Evolutionary conservation across 139 green algal genomes (phyloP).

Genomic region (Tetraselmis chui): DNA sequence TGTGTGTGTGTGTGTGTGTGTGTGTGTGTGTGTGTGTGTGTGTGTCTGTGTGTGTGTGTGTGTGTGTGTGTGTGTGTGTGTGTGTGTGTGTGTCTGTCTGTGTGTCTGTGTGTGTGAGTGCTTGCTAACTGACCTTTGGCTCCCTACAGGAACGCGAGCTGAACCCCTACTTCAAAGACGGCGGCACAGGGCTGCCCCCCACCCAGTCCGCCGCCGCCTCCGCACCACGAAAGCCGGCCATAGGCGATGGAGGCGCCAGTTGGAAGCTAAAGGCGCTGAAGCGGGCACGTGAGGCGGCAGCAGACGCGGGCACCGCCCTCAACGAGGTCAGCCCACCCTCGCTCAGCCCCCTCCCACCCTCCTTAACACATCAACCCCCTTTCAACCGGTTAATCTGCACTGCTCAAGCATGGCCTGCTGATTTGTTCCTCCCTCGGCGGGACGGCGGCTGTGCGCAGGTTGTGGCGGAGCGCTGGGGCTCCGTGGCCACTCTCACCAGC

Average conservation of each 20-base stretch:
- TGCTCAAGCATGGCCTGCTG: neutral
- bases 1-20: neutral
- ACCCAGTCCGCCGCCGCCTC: neutral
- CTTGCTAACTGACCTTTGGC: neutral
- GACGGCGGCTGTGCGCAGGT: too few relatives aligned
- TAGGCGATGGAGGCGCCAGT: constrained; percentile 82
- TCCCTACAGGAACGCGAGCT: constrained; percentile 25
- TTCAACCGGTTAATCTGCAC: constrained; percentile 1
- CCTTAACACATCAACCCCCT: neutral
- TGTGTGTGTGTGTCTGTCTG: neutral
- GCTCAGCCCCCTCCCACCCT: neutral
- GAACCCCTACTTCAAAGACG: constrained; percentile 29
- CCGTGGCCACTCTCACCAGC: constrained; percentile 47
- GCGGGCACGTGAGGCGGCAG: constrained; percentile 68
- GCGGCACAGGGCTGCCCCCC: constrained; percentile 17
- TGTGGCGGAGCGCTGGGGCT: constrained; percentile 75
- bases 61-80: too few relatives aligned
- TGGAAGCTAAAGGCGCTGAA: constrained; percentile 90
- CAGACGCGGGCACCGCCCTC: constrained; percentile 34
- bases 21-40: neutral
- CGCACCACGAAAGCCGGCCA: neutral
- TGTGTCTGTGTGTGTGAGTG: neutral
- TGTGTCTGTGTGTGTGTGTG: neutral
- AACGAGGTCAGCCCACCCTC: constrained; percentile 6
- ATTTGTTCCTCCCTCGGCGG: constrained; percentile 1